phyloP scores from a whole-genome alignment of 441 rosid genomes.

The Eutrema salsugineum region DNA sequence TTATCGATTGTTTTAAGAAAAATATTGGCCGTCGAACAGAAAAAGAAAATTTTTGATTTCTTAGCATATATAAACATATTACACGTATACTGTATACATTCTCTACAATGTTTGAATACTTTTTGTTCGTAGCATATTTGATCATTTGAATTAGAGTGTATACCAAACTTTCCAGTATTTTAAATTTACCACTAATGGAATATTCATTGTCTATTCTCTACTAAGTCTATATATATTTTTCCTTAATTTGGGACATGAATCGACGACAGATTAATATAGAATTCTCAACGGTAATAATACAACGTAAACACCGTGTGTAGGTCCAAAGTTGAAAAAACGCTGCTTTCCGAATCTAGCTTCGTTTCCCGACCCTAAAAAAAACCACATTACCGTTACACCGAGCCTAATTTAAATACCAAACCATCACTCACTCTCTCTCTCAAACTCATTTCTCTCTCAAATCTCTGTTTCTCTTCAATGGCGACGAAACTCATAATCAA shows the following conservation, averaged over 20 bases:
- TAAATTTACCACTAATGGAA: background rate
- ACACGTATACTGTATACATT: too few species aligned
- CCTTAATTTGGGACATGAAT: constrained; percentile 10
- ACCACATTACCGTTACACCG: constrained; percentile 35
- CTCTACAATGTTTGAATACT: too few species aligned
- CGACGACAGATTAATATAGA: constrained; percentile 17
- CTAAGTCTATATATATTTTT: background rate
- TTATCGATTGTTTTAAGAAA: too few species aligned
- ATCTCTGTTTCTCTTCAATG: constrained; percentile 15
- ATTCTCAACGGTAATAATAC: constrained; percentile 33
- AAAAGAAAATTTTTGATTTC: too few species aligned
- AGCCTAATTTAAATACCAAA: constrained; percentile 32
- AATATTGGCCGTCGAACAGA: too few species aligned
- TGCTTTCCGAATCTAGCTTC: constrained; percentile 5
- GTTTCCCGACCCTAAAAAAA: constrained; percentile 19
- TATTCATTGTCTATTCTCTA: background rate
- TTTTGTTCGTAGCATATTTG: too few species aligned
- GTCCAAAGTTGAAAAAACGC: constrained; percentile 19
- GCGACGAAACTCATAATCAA: constrained; percentile 31
- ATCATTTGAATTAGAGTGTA: background rate
- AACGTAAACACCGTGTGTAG: constrained; percentile 32
- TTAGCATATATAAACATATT: too few species aligned
- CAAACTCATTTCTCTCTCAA: constrained; percentile 7
- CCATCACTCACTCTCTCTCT: background rate
- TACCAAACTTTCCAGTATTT: background rate